Conservation (phyloP, 2,329 filamentous ascomycete genomes). For the Xylariaceae sp. region DNA sequence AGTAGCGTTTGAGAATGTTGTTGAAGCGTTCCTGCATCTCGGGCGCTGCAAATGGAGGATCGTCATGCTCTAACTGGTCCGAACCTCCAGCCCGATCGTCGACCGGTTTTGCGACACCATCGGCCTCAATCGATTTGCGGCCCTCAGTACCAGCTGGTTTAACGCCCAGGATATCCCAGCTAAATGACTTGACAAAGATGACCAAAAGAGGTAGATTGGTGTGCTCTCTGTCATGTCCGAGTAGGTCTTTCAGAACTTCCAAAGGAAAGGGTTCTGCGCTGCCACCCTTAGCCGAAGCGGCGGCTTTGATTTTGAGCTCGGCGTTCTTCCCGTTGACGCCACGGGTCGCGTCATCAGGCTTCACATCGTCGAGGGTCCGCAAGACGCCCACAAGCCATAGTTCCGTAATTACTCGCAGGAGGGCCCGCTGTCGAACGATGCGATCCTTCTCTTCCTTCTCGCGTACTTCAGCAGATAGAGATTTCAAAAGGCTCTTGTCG, state of each 20-base stretch:
- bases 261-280: conserved; percentile 90
- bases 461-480: conserved; percentile 72
- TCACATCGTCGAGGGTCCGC: conserved; percentile 71
- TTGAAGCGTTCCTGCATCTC: conserved; percentile 84
- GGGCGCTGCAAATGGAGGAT: conserved; percentile 70
- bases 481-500: conserved; percentile 80
- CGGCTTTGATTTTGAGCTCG: conserved; percentile 55
- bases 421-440: conserved; percentile 76
- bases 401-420: conserved; percentile 89
- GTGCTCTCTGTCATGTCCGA: conserved; percentile 92
- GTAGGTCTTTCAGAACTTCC: conserved; percentile 94
- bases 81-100: conserved; percentile 47
- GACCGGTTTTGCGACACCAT: conserved; percentile 59
- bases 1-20: conserved; percentile 81
- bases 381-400: conserved; percentile 91
- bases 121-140: conserved; percentile 80
- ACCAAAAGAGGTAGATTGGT: conserved; percentile 87
- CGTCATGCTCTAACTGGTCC: conserved; percentile 49
- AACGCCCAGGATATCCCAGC: conserved; percentile 90
- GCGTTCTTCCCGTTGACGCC: conserved; percentile 61
- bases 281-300: conserved; percentile 56
- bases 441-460: conserved; percentile 97
- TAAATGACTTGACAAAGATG: conserved; percentile 92
- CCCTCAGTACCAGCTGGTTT: conserved; percentile 69
- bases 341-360: conserved; percentile 62